Conservation (phyloP, 306 rosid species). For the Cicer cuneatum region DNA sequence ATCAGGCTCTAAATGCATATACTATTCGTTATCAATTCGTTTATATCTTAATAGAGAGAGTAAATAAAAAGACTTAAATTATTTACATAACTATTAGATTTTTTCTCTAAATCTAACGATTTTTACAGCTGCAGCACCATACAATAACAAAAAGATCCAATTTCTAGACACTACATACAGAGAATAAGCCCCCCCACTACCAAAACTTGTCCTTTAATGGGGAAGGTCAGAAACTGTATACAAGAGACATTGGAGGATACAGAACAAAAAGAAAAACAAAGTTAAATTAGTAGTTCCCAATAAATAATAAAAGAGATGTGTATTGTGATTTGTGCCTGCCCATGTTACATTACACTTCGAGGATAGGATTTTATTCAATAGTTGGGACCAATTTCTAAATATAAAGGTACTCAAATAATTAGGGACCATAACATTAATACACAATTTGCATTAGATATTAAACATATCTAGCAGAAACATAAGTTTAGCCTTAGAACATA, state of each 20-base stretch:
- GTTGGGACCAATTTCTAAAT: constrained; percentile 43
- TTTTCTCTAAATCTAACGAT: too few relatives aligned
- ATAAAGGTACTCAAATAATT: constrained; percentile 16
- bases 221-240: constrained; percentile 2
- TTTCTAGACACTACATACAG: neutral
- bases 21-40: neutral
- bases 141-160: too few relatives aligned
- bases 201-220: constrained; percentile 26
- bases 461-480: neutral
- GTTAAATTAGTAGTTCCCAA: constrained; percentile 34
- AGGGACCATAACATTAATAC: constrained; percentile 29
- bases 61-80: too few relatives aligned
- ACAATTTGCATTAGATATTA: constrained; percentile 14
- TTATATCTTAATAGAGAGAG: neutral
- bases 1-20: constrained; percentile 13
- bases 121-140: too few relatives aligned
- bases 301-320: neutral
- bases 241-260: constrained; percentile 25
- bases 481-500: constrained; percentile 28
- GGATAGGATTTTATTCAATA: constrained; percentile 46
- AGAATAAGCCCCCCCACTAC: constrained; percentile 17
- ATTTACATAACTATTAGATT: too few relatives aligned
- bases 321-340: constrained; percentile 45
- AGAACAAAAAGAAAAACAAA: constrained; percentile 42
- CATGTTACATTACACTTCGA: constrained; percentile 44